Evolutionary conservation across 306 rosid species (phyloP).

Genomic region (Vigna angularis): DNA sequence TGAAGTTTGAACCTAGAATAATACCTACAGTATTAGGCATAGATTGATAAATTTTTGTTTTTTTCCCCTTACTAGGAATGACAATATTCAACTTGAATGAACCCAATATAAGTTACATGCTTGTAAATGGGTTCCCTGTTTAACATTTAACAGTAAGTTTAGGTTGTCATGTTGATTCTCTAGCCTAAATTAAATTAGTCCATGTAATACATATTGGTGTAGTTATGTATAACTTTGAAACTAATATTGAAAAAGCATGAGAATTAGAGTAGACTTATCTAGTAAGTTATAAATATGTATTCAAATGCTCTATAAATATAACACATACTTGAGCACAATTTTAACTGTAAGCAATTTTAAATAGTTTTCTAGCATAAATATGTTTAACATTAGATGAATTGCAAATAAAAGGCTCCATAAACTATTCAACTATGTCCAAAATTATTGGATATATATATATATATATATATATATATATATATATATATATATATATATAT

Average conservation of each 20-base stretch:
- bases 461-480: not conserved
- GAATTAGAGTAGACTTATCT: not conserved
- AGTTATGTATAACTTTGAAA: conserved; percentile 15
- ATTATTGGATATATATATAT: conserved; percentile 4
- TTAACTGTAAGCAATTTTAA: conserved; percentile 11
- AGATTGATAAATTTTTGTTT: not conserved
- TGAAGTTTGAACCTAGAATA: conserved; percentile 29
- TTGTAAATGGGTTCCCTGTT: conserved; percentile 33
- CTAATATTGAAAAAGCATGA: conserved; percentile 3
- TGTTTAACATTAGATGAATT: conserved; percentile 1
- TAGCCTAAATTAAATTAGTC: conserved; percentile 31
- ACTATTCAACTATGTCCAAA: conserved; percentile 13
- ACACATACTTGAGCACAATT: not conserved
- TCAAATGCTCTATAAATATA: not conserved
- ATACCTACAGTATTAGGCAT: conserved; percentile 28
- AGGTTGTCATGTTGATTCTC: conserved; percentile 8
- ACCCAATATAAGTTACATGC: conserved; percentile 6
- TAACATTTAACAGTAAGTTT: not conserved
- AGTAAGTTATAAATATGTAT: not conserved
- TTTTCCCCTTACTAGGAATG: conserved; percentile 6
- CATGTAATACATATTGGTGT: not conserved
- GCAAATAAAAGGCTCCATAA: conserved; percentile 1
- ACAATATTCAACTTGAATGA: conserved; percentile 28
- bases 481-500: not conserved
- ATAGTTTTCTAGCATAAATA: conserved; percentile 12